These are phyloP conservation scores for Boletus rubescentipes DNA, from an alignment of 768 basidiomycete genomes.

Conservation along the genomic window DNA sequence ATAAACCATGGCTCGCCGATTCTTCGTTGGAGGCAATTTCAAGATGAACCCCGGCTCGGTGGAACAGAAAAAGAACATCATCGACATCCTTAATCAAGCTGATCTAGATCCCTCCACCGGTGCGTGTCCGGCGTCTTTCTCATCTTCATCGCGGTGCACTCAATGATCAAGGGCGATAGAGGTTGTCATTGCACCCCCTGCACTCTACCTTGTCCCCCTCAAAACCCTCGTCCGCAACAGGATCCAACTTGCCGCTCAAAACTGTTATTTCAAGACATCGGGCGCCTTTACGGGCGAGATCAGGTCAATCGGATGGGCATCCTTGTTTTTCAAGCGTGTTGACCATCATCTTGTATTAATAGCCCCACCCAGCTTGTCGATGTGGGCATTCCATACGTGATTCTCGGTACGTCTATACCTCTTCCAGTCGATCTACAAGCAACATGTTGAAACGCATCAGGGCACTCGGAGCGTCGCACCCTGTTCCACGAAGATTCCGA, in stretches of 20 bases:
- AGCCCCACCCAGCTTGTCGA: constrained; percentile 86
- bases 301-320: constrained; percentile 52
- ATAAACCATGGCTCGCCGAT: constrained; percentile 66
- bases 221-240: constrained; percentile 60
- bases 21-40: constrained; percentile 98
- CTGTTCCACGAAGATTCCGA: constrained; percentile 88
- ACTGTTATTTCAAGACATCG: constrained; percentile 77
- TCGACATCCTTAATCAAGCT: constrained; percentile 74
- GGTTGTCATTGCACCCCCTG: constrained; percentile 90
- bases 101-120: constrained; percentile 76
- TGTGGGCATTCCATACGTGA: constrained; percentile 85
- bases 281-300: constrained; percentile 98
- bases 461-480: constrained; percentile 95
- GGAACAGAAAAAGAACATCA: constrained; percentile 62
- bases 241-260: constrained; percentile 86
- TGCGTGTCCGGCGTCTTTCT: constrained; percentile 40
- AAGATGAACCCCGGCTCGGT: constrained; percentile 88
- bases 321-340: not conserved
- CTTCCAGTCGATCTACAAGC: not conserved
- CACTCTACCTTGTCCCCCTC: constrained; percentile 81
- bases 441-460: constrained; percentile 34
- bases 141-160: no score
- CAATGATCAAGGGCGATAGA: no score
- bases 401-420: constrained; percentile 60
- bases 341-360: not conserved